Conservation (phyloP, 371 early-diverging fungal genomes). For the Coemansia linderi region DNA sequence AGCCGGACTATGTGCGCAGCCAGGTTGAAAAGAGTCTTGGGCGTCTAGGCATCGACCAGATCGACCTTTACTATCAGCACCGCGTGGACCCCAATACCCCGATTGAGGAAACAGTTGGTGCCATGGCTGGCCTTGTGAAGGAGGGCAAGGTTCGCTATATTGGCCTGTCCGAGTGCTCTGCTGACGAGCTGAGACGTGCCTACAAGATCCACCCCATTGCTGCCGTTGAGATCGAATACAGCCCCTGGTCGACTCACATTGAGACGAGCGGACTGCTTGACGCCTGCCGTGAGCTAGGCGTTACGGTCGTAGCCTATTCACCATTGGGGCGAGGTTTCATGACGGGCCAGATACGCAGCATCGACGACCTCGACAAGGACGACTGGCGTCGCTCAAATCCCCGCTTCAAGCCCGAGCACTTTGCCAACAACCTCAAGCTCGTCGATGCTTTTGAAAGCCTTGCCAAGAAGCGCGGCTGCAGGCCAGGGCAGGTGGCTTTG, state of each 20-base stretch:
- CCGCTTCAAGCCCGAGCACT: constrained; percentile 58
- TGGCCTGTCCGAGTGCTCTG: constrained; percentile 64
- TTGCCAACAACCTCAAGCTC: constrained; percentile 60
- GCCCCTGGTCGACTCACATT: constrained; percentile 60
- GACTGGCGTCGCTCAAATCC: constrained; percentile 59
- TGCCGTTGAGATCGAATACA: constrained; percentile 62
- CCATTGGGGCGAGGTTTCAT: constrained; percentile 67
- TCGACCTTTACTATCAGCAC: constrained; percentile 67
- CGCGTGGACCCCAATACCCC: constrained; percentile 59
- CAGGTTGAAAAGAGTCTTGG: constrained; percentile 56
- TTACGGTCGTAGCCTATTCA: constrained; percentile 61
- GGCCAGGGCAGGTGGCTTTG: constrained; percentile 57
- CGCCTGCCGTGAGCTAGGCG: constrained; percentile 64
- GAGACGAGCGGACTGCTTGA: constrained; percentile 60
- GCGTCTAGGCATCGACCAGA: constrained; percentile 48
- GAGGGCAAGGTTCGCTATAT: constrained; percentile 64
- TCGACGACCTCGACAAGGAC: constrained; percentile 55
- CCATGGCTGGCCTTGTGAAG: constrained; percentile 64
- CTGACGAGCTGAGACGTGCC: constrained; percentile 61
- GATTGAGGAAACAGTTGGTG: constrained; percentile 61
- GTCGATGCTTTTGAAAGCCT: constrained; percentile 57
- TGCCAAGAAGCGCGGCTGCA: constrained; percentile 56
- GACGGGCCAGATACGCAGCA: constrained; percentile 56
- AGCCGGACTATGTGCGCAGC: constrained; percentile 59
- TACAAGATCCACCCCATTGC: constrained; percentile 67